Evolutionary conservation across 2,329 filamentous ascomycete genomes (phyloP).

Genomic region (Tolypocladium endophyticum): DNA sequence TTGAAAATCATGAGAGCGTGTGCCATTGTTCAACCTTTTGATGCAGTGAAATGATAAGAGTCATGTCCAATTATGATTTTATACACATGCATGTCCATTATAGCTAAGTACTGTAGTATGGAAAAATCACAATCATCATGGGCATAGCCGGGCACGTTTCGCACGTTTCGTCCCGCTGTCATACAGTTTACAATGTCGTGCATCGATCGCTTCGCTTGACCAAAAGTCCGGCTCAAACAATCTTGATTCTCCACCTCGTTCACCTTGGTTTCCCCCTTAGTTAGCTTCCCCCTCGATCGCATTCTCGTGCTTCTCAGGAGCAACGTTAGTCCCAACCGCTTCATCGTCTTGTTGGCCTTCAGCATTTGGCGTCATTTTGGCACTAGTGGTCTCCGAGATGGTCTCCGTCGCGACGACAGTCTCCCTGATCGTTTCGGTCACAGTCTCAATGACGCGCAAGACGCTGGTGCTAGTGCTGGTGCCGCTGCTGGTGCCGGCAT

Average conservation of each 20-base stretch:
- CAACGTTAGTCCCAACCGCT: background rate
- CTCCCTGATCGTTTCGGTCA: slow-evolving; percentile 22
- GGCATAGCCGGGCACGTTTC: background rate
- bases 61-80: background rate
- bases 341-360: background rate
- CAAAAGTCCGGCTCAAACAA: background rate
- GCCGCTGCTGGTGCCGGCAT: background rate
- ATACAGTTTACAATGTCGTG: background rate
- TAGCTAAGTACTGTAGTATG: background rate
- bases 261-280: background rate
- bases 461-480: slow-evolving; percentile 2
- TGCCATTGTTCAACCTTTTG: background rate
- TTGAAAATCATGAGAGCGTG: background rate
- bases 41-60: background rate
- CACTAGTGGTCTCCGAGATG: background rate
- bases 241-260: background rate
- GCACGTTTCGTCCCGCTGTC: background rate
- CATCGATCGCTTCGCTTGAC: background rate
- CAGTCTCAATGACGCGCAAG: slow-evolving; percentile 5
- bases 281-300: background rate
- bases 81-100: background rate
- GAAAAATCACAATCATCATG: background rate
- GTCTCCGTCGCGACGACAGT: slow-evolving; percentile 18
- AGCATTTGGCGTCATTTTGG: background rate
- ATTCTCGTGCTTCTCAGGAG: background rate